A percentile compares a stretch with the other conserved stretches of the same genome.
These are phyloP conservation scores for Evernia prunastri DNA, from an alignment of 495 filamentous ascomycete species.

Conservation along the genomic window DNA sequence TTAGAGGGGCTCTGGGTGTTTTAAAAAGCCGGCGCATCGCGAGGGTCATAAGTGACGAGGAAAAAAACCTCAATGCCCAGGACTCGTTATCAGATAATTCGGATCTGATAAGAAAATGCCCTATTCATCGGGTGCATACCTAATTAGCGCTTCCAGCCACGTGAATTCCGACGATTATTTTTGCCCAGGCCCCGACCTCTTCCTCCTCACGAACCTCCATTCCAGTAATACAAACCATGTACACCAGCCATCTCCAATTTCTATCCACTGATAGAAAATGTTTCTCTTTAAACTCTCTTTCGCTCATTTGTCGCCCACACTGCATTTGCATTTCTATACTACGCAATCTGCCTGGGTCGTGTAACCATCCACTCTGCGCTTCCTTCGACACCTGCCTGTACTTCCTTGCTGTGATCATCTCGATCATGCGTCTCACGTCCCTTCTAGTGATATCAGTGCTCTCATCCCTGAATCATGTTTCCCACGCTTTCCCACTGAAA, in stretches of 20 bases:
- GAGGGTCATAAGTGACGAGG: too few species aligned
- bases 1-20: too few species aligned
- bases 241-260: conserved; percentile 20
- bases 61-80: too few species aligned
- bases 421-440: conserved; percentile 7
- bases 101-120: neutral
- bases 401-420: neutral
- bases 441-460: conserved; percentile 2
- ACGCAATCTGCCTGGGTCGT: neutral
- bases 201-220: conserved; percentile 7
- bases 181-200: conserved; percentile 21
- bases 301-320: conserved; percentile 2
- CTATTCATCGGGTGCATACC: neutral
- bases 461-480: neutral
- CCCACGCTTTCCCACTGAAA: conserved; percentile 17
- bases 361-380: neutral
- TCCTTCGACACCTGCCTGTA: neutral
- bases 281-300: neutral
- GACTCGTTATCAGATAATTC: too few species aligned
- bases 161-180: neutral
- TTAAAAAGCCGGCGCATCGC: too few species aligned
- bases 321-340: neutral
- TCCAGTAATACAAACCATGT: conserved; percentile 3
- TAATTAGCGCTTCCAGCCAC: conserved; percentile 5
- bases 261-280: conserved; percentile 5